Conservation (phyloP, 140 eudicot species). For the Stevia rebaudiana region DNA sequence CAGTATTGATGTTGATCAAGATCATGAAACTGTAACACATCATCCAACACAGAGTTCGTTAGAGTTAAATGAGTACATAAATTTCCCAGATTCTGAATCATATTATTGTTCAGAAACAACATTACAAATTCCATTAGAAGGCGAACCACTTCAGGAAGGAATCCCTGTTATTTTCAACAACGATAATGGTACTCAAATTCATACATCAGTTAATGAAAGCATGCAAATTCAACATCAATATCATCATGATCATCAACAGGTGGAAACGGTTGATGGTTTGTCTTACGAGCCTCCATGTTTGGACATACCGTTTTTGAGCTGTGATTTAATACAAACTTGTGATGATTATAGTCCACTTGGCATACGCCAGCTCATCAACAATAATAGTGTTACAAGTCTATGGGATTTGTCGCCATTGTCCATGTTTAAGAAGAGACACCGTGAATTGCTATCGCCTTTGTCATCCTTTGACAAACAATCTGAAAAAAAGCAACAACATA, state of each 20-base stretch:
- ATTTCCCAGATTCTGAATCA: slow-evolving; percentile 21
- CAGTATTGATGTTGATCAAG: slow-evolving; percentile 23
- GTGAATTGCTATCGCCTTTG: slow-evolving; percentile 60
- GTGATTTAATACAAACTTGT: slow-evolving; percentile 63
- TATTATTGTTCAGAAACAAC: slow-evolving; percentile 28
- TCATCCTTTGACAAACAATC: slow-evolving; percentile 49
- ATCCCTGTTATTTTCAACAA: slow-evolving; percentile 17
- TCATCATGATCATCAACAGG: too few species aligned
- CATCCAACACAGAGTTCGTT: slow-evolving; percentile 27
- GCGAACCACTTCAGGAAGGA: slow-evolving; percentile 35
- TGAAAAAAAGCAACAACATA: slow-evolving; percentile 53
- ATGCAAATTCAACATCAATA: slow-evolving; percentile 14
- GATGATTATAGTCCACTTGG: slow-evolving; percentile 86
- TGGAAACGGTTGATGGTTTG: slow-evolving; percentile 49
- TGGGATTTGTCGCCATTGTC: slow-evolving; percentile 61
- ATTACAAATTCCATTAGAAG: slow-evolving; percentile 22
- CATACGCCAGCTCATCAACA: slow-evolving; percentile 61
- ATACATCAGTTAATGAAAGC: slow-evolving; percentile 25
- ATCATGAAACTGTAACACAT: too few species aligned
- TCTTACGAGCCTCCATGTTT: slow-evolving; percentile 81
- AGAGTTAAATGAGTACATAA: slow-evolving; percentile 15
- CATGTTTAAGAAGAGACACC: slow-evolving; percentile 68
- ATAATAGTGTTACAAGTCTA: slow-evolving; percentile 38
- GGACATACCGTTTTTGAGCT: slow-evolving; percentile 73
- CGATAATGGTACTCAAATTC: slow-evolving; percentile 19